phyloP scores from a whole-genome alignment of 2,329 filamentous ascomycete genomes.

The Alternaria tenuissima region DNA sequence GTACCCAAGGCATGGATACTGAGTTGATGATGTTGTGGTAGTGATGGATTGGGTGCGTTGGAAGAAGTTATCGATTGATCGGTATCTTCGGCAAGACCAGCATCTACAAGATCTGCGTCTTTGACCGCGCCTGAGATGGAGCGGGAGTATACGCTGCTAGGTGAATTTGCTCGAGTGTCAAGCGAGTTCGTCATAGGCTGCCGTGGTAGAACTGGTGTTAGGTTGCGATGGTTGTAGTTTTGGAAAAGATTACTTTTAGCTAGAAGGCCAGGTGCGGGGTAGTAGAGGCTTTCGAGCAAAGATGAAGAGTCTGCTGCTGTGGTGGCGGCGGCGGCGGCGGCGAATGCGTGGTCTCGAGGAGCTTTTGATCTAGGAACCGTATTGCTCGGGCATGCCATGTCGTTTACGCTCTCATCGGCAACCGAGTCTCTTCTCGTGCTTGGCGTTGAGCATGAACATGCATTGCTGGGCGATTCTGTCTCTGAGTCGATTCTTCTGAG shows the following conservation, averaged over 20 bases:
- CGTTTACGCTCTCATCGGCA: neutral
- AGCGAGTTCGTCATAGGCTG: neutral
- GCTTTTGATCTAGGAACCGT: neutral
- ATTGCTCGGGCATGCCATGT: neutral
- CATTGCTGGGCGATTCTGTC: neutral
- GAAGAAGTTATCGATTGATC: neutral
- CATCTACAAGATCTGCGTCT: neutral
- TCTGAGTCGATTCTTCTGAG: neutral
- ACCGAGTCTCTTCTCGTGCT: no score
- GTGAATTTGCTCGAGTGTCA: neutral
- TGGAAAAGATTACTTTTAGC: neutral
- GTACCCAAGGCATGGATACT: neutral
- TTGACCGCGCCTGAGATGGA: conserved; percentile 4
- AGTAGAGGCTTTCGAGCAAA: neutral
- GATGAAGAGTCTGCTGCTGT: neutral
- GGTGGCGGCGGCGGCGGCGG: neutral
- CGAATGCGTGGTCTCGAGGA: neutral
- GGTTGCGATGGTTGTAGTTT: neutral
- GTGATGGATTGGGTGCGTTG: neutral
- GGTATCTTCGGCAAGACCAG: neutral
- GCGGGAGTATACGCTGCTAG: conserved; percentile 15
- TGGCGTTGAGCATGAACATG: neutral
- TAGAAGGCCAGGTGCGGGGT: neutral
- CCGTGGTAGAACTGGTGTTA: neutral
- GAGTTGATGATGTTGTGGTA: neutral